Conservation (phyloP, 345 rosid species). For the Murraya koenigii region DNA sequence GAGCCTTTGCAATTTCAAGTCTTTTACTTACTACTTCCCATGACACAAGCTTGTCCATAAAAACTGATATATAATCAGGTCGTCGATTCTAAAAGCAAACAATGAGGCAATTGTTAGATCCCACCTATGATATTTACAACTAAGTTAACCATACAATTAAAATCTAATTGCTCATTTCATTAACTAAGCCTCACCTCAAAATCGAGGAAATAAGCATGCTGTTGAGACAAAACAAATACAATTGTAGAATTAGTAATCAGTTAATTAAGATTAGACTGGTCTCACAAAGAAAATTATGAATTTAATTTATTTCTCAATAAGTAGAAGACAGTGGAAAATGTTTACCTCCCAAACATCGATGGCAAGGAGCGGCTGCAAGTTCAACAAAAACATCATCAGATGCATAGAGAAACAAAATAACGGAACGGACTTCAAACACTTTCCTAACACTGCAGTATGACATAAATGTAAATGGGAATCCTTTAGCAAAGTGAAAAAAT, state of each 20-base stretch:
- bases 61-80: conserved; percentile 58
- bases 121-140: neutral
- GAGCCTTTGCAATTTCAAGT: conserved; percentile 65
- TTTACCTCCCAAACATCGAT: conserved; percentile 98
- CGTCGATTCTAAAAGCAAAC: conserved; percentile 54
- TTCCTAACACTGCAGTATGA: neutral
- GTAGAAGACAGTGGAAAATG: neutral
- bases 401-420: conserved; percentile 6
- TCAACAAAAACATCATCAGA: conserved; percentile 20
- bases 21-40: conserved; percentile 83
- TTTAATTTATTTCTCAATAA: neutral
- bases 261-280: neutral
- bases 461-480: conserved; percentile 3
- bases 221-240: conserved; percentile 29
- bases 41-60: conserved; percentile 82
- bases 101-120: neutral
- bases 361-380: conserved; percentile 84
- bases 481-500: neutral
- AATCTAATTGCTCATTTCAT: neutral
- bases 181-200: conserved; percentile 55
- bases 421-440: neutral
- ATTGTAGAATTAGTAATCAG: conserved; percentile 14
- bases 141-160: neutral
- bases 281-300: neutral
- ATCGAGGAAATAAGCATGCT: conserved; percentile 96